Evolutionary conservation across 2,329 filamentous ascomycete genomes (phyloP), one percentile per base, ranked within the genome.

Genomic region (Clarireedia hainanense): DNA sequence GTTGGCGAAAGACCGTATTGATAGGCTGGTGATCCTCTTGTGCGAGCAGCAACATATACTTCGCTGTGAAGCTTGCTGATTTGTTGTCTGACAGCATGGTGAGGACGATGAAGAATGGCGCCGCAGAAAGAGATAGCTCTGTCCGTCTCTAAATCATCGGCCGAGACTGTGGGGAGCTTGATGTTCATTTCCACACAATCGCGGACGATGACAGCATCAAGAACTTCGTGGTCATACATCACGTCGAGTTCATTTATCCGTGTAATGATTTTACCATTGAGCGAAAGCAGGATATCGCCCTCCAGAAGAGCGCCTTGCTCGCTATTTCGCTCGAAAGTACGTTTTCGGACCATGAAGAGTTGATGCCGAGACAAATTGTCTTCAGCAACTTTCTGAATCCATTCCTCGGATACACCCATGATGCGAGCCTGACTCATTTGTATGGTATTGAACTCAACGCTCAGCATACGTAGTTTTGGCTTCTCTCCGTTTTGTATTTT

Each of bases 331-430:
- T 85, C 83, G 64, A 85, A 85, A 0, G 81, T 84, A 47, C 95
- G 86, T 74, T 99, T 99, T 65, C 90, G 87, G 30, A 99, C 90
- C 88, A 99, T 96, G 76, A 99, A 99, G 39, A 99, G 81, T 73
- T 99, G 94, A 69, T 99, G 94, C 57, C 91, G 88, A 50, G 94
- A 86, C 40, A 89, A 88, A 71, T 99, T 96, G 60, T 90, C 89
- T 62, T 85, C 78, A 52, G 94, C 86, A 2, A 96, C 92, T 71
- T 90, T 88, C 64, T 89, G 80, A 65, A 99, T 96, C 94, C 92
- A 97, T 60, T 95, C 86, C 65, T 97, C 91, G 0, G 89, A 89
- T 1, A 97, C 90, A 9, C 94, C 94, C 91, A 99, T 97, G 63
- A 97, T 90, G 39, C 91, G 87, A 15, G 90, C 92, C 73, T 99